phyloP scores from a whole-genome alignment of 2,329 filamentous ascomycete genomes.

The Sarocladium strictum region DNA sequence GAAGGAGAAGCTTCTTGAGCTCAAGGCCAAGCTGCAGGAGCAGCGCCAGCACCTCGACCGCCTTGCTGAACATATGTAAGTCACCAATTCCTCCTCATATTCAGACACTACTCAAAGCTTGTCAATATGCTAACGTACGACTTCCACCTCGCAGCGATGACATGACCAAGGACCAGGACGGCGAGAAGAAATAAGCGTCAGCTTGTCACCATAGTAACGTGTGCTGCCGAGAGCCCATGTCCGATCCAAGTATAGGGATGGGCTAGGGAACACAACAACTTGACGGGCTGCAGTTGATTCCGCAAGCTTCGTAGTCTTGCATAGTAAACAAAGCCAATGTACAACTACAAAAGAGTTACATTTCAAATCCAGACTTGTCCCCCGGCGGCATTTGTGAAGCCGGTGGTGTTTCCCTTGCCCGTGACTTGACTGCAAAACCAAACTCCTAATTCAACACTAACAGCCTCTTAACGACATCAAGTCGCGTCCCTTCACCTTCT shows the following conservation, averaged over 20 bases:
- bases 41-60: slow-evolving; percentile 81
- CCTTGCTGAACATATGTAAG: slow-evolving; percentile 82
- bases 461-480: background rate
- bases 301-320: background rate
- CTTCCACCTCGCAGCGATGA: slow-evolving; percentile 53
- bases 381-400: background rate
- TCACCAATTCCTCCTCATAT: slow-evolving; percentile 11
- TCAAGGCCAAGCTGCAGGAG: slow-evolving; percentile 64
- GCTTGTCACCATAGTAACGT: background rate
- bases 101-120: background rate
- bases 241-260: background rate
- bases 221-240: background rate
- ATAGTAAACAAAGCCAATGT: slow-evolving; percentile 9
- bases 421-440: slow-evolving; percentile 1
- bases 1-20: slow-evolving; percentile 77
- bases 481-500: slow-evolving; percentile 43
- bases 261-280: background rate
- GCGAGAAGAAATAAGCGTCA: slow-evolving; percentile 53
- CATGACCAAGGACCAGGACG: slow-evolving; percentile 65
- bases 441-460: background rate
- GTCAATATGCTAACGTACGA: background rate
- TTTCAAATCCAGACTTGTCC: background rate
- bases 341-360: slow-evolving; percentile 9
- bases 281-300: background rate
- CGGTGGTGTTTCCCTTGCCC: background rate